Evolutionary conservation across 306 rosid genomes (phyloP).

Genomic region (Vigna trinervia): DNA sequence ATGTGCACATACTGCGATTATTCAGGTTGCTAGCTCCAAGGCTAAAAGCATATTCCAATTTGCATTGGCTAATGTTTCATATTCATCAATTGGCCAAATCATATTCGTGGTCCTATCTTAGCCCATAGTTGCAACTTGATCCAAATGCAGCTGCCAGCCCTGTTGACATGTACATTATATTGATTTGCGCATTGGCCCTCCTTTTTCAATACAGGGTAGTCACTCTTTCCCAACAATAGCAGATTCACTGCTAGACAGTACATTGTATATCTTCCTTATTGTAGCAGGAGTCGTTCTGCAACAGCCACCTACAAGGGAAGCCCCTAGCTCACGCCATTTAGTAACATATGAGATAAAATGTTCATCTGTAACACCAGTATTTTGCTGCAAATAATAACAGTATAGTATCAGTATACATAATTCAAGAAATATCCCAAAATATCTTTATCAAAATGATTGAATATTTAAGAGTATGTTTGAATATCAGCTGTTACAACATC

Average conservation of each 20-base stretch:
- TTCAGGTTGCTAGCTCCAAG: slow-evolving; percentile 34
- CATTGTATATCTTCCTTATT: slow-evolving; percentile 56
- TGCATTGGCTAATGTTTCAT: slow-evolving; percentile 13
- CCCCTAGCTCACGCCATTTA: slow-evolving; percentile 64
- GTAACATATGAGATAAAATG: slow-evolving; percentile 59
- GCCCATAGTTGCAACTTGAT: slow-evolving; percentile 34
- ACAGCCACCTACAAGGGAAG: slow-evolving; percentile 67
- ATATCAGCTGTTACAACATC: no score
- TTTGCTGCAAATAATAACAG: slow-evolving; percentile 52
- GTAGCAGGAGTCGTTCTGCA: slow-evolving; percentile 69
- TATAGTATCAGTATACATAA: slow-evolving; percentile 28
- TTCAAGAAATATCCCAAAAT: slow-evolving; percentile 12
- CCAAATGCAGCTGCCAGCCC: slow-evolving; percentile 33
- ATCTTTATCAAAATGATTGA: neutral
- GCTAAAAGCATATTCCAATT: slow-evolving; percentile 18
- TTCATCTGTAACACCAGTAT: slow-evolving; percentile 61
- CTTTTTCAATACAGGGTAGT: slow-evolving; percentile 32
- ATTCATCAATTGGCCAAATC: slow-evolving; percentile 1
- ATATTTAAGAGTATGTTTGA: neutral
- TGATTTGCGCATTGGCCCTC: slow-evolving; percentile 25
- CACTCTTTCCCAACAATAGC: slow-evolving; percentile 36
- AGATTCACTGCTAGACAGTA: slow-evolving; percentile 46
- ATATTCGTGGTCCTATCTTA: slow-evolving; percentile 35
- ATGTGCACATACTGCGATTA: slow-evolving; percentile 2
- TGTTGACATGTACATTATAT: slow-evolving; percentile 39